Evolutionary conservation across 495 filamentous ascomycete genomes (phyloP).

Genomic region (Tuber aestivum): DNA sequence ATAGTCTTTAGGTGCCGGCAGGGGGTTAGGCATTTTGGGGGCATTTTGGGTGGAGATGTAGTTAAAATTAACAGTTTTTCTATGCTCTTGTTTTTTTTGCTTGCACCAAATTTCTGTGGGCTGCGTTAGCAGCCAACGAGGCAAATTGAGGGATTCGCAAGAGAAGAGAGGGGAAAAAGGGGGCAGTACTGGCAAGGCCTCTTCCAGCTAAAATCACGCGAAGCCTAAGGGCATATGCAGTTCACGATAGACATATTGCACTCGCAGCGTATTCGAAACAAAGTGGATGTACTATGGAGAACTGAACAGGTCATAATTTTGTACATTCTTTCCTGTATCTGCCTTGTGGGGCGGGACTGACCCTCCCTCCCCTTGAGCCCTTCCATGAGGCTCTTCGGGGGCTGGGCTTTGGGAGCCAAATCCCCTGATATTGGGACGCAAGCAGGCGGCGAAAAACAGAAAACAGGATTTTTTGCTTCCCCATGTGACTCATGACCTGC

Average conservation of each 20-base stretch:
- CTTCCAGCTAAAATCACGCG: background rate
- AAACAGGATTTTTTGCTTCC: background rate
- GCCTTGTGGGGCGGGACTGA: background rate
- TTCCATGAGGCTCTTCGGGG: background rate
- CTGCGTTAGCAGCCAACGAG: background rate
- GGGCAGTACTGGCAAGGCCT: background rate
- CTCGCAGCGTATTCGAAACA: background rate
- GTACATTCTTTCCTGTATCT: background rate
- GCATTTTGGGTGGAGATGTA: background rate
- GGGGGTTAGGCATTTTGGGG: background rate
- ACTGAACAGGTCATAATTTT: slow-evolving; percentile 5
- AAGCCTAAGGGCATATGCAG: background rate
- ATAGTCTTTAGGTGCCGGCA: background rate
- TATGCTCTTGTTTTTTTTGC: background rate
- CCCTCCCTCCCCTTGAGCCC: background rate
- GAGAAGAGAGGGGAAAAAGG: background rate
- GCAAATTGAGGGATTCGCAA: background rate
- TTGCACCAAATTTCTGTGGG: background rate
- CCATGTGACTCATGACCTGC: slow-evolving; percentile 6
- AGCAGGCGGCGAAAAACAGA: background rate
- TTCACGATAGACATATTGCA: background rate
- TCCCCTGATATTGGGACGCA: background rate
- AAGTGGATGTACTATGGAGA: background rate
- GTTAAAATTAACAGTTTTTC: background rate
- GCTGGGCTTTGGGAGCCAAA: background rate